Base-by-base conservation (phyloP, 352 stramenopile species). In the Aphanomyces euteiches region DNA sequence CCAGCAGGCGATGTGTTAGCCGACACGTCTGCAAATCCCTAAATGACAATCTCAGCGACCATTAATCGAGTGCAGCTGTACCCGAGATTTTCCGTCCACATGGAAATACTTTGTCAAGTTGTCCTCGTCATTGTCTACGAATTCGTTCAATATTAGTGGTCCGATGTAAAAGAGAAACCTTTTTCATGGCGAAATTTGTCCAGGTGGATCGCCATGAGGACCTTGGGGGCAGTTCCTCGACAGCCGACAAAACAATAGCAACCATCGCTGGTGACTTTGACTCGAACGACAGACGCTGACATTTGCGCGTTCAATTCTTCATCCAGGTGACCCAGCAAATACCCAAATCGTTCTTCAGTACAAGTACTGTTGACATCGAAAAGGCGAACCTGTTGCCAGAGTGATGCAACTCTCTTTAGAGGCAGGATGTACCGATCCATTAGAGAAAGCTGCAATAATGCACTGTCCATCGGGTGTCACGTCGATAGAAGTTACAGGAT, bases 341-440 rank as follows among this genome's bases (percentile, higher is more conserved):
- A 95, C 17, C 64, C 64, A 59, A 39, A 69, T 5, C 85, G 85
- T 58, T 95, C 87, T 67, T 86, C 92, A 1, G 85, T 84, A 1
- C 92, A 84, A 19, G 75, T 90, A 74, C 87, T 92, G 72, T 95
- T 85, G 83, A 93, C 90, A 70, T 93, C 87, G 56, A 90, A 95
- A 17, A 95, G 73, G 3, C 85, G 76, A 38, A 58, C 50, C 50
- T 58, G 36, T 19, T 10, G 7, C 8, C 21, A 28, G 17, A 28
- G 50, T 19, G 19, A 36, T 19, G 15, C 1, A 8, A 36, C 13
- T 17, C 17, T 12, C 15, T 17, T 58, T 36, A 58, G 50, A 36
- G 7, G 50, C 15, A 36, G 15, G n/a, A 58, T 21, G 21, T 19
- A 95, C 81, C 0, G 85, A 91, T 4, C 85, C 87, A 53, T 95